phyloP scores from a whole-genome alignment of 768 basidiomycete genomes.

The Mycena maculata region DNA sequence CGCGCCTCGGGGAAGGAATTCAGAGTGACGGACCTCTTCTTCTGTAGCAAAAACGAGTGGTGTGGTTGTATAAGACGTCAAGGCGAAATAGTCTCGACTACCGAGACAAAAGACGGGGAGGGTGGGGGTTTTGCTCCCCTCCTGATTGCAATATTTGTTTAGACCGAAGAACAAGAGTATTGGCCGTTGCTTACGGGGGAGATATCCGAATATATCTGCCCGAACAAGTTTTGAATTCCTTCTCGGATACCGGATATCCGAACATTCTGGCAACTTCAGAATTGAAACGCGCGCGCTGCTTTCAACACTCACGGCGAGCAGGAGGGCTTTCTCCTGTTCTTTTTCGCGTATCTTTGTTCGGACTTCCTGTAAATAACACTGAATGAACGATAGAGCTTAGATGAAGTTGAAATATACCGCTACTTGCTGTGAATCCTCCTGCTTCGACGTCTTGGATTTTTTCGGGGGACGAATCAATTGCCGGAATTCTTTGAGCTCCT shows the following conservation, averaged over 20 bases:
- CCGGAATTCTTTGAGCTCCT: not conserved
- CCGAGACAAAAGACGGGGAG: constrained; percentile 13
- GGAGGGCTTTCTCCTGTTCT: not conserved
- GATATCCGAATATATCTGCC: not conserved
- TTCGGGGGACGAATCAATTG: not conserved
- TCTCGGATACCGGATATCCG: not conserved
- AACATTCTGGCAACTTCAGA: not conserved
- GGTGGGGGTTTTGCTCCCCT: not conserved
- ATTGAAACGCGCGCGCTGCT: not conserved
- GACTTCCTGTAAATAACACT: not conserved
- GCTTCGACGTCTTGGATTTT: not conserved
- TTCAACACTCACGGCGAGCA: not conserved
- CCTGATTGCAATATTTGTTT: not conserved
- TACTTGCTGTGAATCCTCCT: too few relatives aligned
- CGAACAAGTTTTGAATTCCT: not conserved
- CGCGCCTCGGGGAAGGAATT: not conserved
- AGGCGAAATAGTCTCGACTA: not conserved
- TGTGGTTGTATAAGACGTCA: not conserved
- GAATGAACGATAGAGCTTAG: not conserved
- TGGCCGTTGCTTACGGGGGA: not conserved
- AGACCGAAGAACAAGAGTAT: not conserved
- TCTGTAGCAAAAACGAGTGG: not conserved
- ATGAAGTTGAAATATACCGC: not conserved
- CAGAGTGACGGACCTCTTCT: not conserved
- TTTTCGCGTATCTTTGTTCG: not conserved